Evolutionary conservation across 2,329 filamentous ascomycete genomes (phyloP), one percentile per base, ranked within the genome.

Genomic region (Fusarium armeniacum): DNA sequence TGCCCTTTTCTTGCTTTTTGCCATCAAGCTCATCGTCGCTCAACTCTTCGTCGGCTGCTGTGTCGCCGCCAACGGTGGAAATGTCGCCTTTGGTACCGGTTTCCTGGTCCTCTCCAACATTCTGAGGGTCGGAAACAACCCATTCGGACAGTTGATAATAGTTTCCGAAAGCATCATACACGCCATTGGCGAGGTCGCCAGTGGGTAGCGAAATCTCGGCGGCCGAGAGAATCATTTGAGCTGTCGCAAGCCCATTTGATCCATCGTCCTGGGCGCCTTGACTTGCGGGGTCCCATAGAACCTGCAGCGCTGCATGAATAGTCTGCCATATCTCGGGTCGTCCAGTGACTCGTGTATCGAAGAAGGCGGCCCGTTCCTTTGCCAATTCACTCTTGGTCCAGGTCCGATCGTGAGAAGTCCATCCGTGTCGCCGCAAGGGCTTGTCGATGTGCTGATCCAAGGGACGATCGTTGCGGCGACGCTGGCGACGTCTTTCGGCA

Each of bases 301-400:
- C 82, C 65, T 91, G 87, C 20, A 93, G 84, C 0, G 90, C 91
- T 2, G 89, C 83, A 46, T 86, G 86, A 16, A 98, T 79, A 1
- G 92, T 90, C 72, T 88, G 88, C 95, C 95, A 98, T 28, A 96
- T 86, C 78, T 97, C 93, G 6, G 85, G 75, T 6, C 89, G 86
- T 3, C 93, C 93, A 0, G 91, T 92, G 18, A 97, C 93, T 47
- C 93, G 85, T 2, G 94, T 98, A 65, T 98, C 94, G 79, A 97
- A 98, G 83, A 97, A 98, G 66, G 93, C 93, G 50, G 81, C 82
- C 50, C 95, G 87, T 80, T 97, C 93, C 33, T 84, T 85, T 62
- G 89, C 87, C 3, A 97, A 83, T 55, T 90, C 83, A 18, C 81
- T 76, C n/a, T 86, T 88, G 1, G 92, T 94, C 92, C 92, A 97